A percentile compares a stretch with the other conserved stretches of the same genome.
phyloP scores from a whole-genome alignment of 2,329 filamentous ascomycete genomes.

The Colletotrichum eleusines region DNA sequence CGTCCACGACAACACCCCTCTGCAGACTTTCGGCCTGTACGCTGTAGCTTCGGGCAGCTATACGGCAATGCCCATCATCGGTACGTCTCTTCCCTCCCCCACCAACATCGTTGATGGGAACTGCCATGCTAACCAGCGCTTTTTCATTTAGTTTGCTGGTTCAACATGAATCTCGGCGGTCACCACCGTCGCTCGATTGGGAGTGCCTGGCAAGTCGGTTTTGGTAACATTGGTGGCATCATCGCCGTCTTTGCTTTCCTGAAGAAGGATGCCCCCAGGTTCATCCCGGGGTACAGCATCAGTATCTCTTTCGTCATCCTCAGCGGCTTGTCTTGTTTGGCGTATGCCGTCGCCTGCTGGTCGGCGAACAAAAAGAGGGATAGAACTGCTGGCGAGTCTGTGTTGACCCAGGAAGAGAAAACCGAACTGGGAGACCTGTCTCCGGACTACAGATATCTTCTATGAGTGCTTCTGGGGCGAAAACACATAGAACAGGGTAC shows the following conservation, averaged over 20 bases:
- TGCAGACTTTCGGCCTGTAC: conserved; percentile 86
- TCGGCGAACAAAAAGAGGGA: conserved; percentile 72
- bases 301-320: conserved; percentile 80
- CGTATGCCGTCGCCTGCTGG: conserved; percentile 71
- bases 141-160: conserved; percentile 73
- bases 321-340: conserved; percentile 69
- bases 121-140: neutral
- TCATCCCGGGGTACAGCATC: conserved; percentile 80
- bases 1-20: conserved; percentile 73
- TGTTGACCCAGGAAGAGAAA: conserved; percentile 72
- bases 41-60: conserved; percentile 84
- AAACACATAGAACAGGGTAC: neutral
- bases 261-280: conserved; percentile 74
- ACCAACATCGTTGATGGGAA: too few species aligned
- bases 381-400: conserved; percentile 56
- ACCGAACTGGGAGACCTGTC: conserved; percentile 69
- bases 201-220: conserved; percentile 81
- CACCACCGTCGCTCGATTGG: conserved; percentile 79
- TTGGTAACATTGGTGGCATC: conserved; percentile 84
- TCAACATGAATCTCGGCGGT: conserved; percentile 82
- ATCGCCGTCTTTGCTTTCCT: conserved; percentile 80
- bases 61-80: conserved; percentile 87
- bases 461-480: conserved; percentile 51
- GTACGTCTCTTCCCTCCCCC: neutral
- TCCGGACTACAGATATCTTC: conserved; percentile 70